Evolutionary conservation across 208 protist genomes (phyloP), one percentile per base, ranked within the genome.

Genomic region (Strigomonas culicis): DNA sequence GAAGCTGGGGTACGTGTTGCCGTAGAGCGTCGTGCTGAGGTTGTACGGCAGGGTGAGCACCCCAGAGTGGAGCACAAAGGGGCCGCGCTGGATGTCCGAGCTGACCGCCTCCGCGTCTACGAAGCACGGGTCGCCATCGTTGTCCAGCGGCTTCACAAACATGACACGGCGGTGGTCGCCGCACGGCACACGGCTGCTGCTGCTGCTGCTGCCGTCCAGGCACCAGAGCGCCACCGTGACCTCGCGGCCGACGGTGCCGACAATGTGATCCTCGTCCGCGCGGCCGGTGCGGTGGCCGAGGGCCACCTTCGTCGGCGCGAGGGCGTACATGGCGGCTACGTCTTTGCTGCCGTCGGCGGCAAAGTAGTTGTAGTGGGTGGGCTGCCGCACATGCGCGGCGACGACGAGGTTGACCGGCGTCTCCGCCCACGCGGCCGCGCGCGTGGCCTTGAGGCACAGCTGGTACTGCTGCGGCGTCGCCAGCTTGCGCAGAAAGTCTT

Each of bases 111-210:
- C 77, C 10, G 70, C 70, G 36, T 87, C 80, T 0, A 80, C 74
- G 58, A 86, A 88, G 58, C 85, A 92, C 24, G 85, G 85, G 58
- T 87, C 71, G 25, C 74, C 73, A 49, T 79, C 79, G 67, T 76
- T 73, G 49, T 88, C 81, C 44, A 88, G 49, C 43, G 85, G 85
- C 60, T 79, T 76, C 55, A 83, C 80, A 63, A 92, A 87, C 76
- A 88, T 79, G 1, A 92, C 70, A 15, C 85, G 81, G 1, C 73
- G 75, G 58, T 79, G 60, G 34, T 77, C 72, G 10, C 76, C 77
- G 67, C 85, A 92, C 4, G 82, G 74, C 25, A 82, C 79, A 13
- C 74, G 28, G 3, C 11, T 21, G 31, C 8, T 46, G 58, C 36
- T 66, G 63, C 19, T 68, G 27, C 28, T 50, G 15, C 24, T 68